Evolutionary conservation across 257 asterid genomes (phyloP), one percentile per base, ranked within the genome.

Genomic region (Cruciata laevipes): DNA sequence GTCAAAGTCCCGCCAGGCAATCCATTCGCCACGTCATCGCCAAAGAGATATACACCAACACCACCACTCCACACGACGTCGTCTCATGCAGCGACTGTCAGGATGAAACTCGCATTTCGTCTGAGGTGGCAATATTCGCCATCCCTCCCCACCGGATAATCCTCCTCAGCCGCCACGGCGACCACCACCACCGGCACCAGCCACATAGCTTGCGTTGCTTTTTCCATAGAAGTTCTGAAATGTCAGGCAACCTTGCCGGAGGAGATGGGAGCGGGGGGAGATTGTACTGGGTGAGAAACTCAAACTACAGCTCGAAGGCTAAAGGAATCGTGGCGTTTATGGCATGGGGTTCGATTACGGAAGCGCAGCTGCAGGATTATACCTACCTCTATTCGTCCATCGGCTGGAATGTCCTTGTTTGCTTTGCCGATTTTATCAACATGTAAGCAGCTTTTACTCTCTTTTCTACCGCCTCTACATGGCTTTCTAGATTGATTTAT

Each of bases 341-440:
- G 60, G 82, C 85, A 18, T 91, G 98, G 98, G 75, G 79, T 66
- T 89, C 96, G 44, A 60, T 85, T 52, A 75, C 51, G 27, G 92
- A 87, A 62, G 74, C 66, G 55, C 89, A 80, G 56, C 80, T 89
- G 81, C 74, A 79, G 76, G 81, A 78, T 64, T 80, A 79, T 71
- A 33, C 79, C 21, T 67, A 74, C 49, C 82, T 91, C 23, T 91
- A 83, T 72, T 83, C 91, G 44, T 85, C 92, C 42, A 83, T 87
- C 65, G 96, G 95, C n/a, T 91, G 95, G 92, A 79, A 71, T 61
- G 86, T 85, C 61, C 87, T 91, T 27, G 89, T 87, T 66, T 87
- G 90, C 77, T 87, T 89, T 74, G 79, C 98, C 65, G 94, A 89
- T 82, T 85, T 84, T 69, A 83, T 85, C 66, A 89, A 89, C 65